Conservation (phyloP, 768 basidiomycete genomes). For the Cyathus striatus region DNA sequence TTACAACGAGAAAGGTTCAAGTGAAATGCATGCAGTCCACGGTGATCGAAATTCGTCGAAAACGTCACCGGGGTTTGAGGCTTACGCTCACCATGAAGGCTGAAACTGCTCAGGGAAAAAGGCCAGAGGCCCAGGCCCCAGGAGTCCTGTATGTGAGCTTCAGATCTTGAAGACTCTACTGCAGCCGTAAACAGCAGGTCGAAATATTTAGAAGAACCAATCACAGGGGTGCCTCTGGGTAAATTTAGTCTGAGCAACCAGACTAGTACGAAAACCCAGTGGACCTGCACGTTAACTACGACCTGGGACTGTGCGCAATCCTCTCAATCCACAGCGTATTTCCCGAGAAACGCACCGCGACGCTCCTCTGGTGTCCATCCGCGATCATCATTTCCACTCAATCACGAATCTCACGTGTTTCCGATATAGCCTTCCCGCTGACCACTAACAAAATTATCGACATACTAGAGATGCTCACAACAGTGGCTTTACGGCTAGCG, state of each 20-base stretch:
- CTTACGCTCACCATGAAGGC: conserved; percentile 3
- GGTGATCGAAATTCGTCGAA: conserved; percentile 43
- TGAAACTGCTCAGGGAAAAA: conserved; percentile 27
- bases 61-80: conserved; percentile 51
- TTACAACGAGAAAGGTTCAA: too few relatives aligned
- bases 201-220: conserved; percentile 10
- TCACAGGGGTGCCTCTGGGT: conserved; percentile 25
- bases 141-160: conserved; percentile 36
- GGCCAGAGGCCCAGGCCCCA: conserved; percentile 37
- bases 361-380: conserved; percentile 42
- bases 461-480: conserved; percentile 9
- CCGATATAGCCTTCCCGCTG: conserved; percentile 45
- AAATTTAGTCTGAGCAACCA: conserved; percentile 11
- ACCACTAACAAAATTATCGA: conserved; percentile 9
- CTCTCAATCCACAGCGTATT: conserved; percentile 26
- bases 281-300: conserved; percentile 2
- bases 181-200: conserved; percentile 2
- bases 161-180: background rate
- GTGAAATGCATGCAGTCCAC: conserved; percentile 36
- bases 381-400: conserved; percentile 9
- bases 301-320: conserved; percentile 28
- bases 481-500: conserved; percentile 15
- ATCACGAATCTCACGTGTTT: conserved; percentile 34
- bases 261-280: conserved; percentile 18
- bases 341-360: conserved; percentile 33